A percentile compares a stretch with the other conserved stretches of the same genome.
phyloP scores from a whole-genome alignment of 768 basidiomycete genomes.

The Trametes gibbosa region DNA sequence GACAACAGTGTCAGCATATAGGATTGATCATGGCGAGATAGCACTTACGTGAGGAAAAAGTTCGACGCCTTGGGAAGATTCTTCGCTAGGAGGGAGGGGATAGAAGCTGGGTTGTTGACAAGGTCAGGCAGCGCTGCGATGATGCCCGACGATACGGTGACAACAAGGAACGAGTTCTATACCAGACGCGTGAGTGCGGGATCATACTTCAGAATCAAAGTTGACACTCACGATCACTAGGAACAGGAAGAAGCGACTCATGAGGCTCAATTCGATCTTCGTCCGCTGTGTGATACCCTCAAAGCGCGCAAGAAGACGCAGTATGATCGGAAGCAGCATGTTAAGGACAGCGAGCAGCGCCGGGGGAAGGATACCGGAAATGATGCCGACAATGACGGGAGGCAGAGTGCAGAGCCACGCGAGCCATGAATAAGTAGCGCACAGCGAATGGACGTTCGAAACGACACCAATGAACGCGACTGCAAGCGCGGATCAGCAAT shows the following conservation, averaged over 20 bases:
- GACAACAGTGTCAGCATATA: background rate
- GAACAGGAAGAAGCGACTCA: conserved; percentile 92
- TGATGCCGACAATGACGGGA: conserved; percentile 66
- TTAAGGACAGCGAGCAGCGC: conserved; percentile 86
- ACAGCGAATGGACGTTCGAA: conserved; percentile 76
- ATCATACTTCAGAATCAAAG: too few species aligned
- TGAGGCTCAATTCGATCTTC: conserved; percentile 83
- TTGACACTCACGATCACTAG: conserved; percentile 70
- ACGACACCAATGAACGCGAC: conserved; percentile 71
- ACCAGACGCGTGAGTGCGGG: background rate
- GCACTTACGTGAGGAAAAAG: conserved; percentile 81
- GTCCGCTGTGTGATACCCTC: conserved; percentile 89
- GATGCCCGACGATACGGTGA: conserved; percentile 83
- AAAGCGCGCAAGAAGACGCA: conserved; percentile 76
- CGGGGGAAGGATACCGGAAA: conserved; percentile 86
- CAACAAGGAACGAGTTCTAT: conserved; percentile 91
- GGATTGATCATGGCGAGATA: background rate
- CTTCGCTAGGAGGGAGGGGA: conserved; percentile 69
- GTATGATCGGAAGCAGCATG: conserved; percentile 82
- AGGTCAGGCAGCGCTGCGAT: conserved; percentile 65
- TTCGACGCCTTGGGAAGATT: conserved; percentile 82
- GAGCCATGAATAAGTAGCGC: conserved; percentile 64
- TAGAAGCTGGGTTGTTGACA: conserved; percentile 61
- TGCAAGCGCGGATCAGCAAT: background rate
- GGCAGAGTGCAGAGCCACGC: conserved; percentile 82